Evolutionary conservation across 2,329 filamentous ascomycete genomes (phyloP), one percentile per base, ranked within the genome.

Genomic region (Sarocladium brachiariae): DNA sequence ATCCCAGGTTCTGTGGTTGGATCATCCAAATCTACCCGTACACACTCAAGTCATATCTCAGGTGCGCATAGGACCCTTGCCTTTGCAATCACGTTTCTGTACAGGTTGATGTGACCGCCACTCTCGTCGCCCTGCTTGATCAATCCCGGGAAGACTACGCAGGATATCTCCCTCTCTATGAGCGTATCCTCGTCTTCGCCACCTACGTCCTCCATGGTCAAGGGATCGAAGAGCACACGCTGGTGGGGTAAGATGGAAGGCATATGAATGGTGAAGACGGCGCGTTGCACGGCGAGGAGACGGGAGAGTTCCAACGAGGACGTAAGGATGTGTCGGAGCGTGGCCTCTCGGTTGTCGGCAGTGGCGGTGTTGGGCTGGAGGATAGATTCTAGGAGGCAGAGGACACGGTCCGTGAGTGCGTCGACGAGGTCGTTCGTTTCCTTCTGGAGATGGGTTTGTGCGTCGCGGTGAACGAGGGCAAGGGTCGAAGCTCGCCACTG

Each of bases 401-500:
- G 79, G 49, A 78, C 65, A 41, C 70, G 70, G 2, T 63, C 57
- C 14, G 80, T 62, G 35, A 80, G 66, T 11, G 60, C 58, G 33
- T 76, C 70, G 14, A 69, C 67, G 27, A 74, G 59, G 21, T 59
- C 56, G 18, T 64, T 55, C 3, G 77, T 80, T 57, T 75, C 69
- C 13, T 64, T 58, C 48, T 73, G 67, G 30, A 81, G 69, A 51
- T 68, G 72, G 30, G 68, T 59, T 14, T 66, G 63, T 5, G 75
- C 70, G 53, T 79, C 77, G 57, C 78, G 78, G 50, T 73, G 74
- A 48, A 86, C 63, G 38, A 83, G 70, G 23, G 77, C 72, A 35
- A 86, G 71, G 2, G 83, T 86, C n/a, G 74, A 71, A 5, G 82
- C 79, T 34, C 83, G 79, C 83, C 83, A 86, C 59, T 82, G 77